Evolutionary conservation across 2,329 filamentous ascomycete genomes (phyloP).

Genomic region (Colletotrichum somersetense): DNA sequence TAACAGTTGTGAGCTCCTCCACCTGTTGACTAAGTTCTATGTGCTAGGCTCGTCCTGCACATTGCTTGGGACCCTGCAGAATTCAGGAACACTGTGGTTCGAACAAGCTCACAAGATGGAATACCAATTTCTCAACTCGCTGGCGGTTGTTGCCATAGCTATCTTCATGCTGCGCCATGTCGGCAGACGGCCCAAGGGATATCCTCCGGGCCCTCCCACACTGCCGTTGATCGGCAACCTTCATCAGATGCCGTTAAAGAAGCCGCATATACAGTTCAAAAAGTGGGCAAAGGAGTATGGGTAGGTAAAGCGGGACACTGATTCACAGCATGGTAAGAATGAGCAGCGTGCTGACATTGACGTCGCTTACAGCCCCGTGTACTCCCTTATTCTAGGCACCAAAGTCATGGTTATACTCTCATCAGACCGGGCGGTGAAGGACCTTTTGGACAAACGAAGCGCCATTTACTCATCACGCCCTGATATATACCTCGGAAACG

Average conservation of each 20-base stretch:
- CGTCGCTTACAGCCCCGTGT: slow-evolving; percentile 56
- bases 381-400: slow-evolving; percentile 63
- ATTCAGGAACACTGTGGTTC: not conserved
- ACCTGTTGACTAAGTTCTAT: not conserved
- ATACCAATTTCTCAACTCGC: not conserved
- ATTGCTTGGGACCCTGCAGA: not conserved
- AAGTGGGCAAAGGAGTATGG: slow-evolving; percentile 65
- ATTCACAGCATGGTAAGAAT: too few relatives aligned
- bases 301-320: not conserved
- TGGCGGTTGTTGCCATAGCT: not conserved
- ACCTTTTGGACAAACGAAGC: slow-evolving; percentile 64
- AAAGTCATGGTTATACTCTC: slow-evolving; percentile 61
- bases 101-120: not conserved
- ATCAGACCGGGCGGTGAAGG: slow-evolving; percentile 60
- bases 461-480: slow-evolving; percentile 63
- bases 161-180: slow-evolving; percentile 11
- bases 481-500: slow-evolving; percentile 24
- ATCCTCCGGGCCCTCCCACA: slow-evolving; percentile 64
- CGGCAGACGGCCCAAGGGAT: slow-evolving; percentile 41
- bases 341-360: slow-evolving; percentile 38
- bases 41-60: not conserved
- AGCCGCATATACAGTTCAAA: slow-evolving; percentile 60
- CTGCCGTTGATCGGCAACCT: slow-evolving; percentile 65
- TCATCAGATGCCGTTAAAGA: slow-evolving; percentile 59
- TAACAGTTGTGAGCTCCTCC: not conserved